These are phyloP conservation scores for Mycena indigotica DNA, from an alignment of 768 basidiomycete species.

Conservation along the genomic window DNA sequence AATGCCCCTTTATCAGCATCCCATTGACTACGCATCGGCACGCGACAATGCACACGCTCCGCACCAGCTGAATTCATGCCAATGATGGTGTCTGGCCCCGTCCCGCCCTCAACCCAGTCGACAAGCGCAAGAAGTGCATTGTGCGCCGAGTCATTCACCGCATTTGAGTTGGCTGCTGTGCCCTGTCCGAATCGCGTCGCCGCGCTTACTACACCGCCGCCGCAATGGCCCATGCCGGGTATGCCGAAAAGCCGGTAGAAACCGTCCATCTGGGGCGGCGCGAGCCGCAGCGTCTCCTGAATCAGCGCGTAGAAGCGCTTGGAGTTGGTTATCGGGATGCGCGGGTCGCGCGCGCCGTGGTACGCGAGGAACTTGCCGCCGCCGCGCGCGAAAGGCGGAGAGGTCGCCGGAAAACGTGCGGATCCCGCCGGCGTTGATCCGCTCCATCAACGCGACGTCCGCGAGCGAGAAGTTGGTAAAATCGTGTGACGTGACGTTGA, in stretches of 20 bases:
- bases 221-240: constrained; percentile 28
- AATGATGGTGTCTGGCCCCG: constrained; percentile 9
- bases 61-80: not conserved
- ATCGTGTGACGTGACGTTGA: not conserved
- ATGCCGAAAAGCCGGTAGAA: constrained; percentile 30
- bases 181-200: constrained; percentile 20
- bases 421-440: constrained; percentile 3
- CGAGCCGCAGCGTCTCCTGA: constrained; percentile 19
- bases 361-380: constrained; percentile 29
- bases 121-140: constrained; percentile 8
- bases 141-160: constrained; percentile 6
- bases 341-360: constrained; percentile 24
- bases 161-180: not conserved
- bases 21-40: constrained; percentile 5
- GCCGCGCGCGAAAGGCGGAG: constrained; percentile 15
- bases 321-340: constrained; percentile 23
- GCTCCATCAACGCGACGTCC: not conserved
- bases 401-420: constrained; percentile 17
- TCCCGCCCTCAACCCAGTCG: constrained; percentile 14
- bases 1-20: constrained; percentile 2
- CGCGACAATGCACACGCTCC: constrained; percentile 7
- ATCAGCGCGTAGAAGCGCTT: constrained; percentile 20
- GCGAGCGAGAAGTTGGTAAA: constrained; percentile 3
- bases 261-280: constrained; percentile 22
- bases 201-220: constrained; percentile 5